These are phyloP conservation scores for Apocynum venetum DNA, from an alignment of 257 asterid genomes.

Conservation along the genomic window DNA sequence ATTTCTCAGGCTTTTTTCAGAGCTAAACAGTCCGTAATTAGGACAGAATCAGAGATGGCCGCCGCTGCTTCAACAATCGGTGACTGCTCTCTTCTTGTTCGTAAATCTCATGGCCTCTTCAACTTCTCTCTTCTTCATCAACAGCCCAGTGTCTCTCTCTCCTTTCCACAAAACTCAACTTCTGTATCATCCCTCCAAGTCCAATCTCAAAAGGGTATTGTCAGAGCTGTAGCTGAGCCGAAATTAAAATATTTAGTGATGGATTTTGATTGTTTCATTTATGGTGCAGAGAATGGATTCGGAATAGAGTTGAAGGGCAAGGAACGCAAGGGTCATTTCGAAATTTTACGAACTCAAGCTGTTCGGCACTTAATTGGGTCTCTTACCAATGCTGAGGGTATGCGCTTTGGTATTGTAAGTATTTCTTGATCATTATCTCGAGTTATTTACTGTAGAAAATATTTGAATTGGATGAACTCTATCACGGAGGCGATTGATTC, in stretches of 20 bases:
- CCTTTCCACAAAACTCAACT: background rate
- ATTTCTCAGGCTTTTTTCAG: background rate
- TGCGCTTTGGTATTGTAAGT: constrained; percentile 75
- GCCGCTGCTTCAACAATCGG: constrained; percentile 12
- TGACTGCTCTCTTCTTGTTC: constrained; percentile 11
- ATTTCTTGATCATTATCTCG: background rate
- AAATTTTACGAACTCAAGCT: constrained; percentile 39
- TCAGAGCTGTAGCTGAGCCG: background rate
- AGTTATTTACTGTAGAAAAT: background rate
- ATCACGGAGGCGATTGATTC: background rate
- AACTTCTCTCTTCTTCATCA: background rate
- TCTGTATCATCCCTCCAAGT: constrained; percentile 17
- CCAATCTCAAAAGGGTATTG: constrained; percentile 11
- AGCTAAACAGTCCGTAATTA: background rate
- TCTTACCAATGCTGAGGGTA: constrained; percentile 57
- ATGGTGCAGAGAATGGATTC: background rate
- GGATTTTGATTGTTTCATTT: background rate
- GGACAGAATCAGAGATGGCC: constrained; percentile 6
- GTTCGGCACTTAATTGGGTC: constrained; percentile 76
- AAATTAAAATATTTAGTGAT: background rate
- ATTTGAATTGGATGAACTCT: background rate
- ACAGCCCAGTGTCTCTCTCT: background rate
- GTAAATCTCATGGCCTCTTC: background rate
- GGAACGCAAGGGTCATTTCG: constrained; percentile 20
- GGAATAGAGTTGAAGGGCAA: constrained; percentile 28